A percentile compares a stretch with the other conserved stretches of the same genome.
These are phyloP conservation scores for Bacidia gigantensis DNA, from an alignment of 495 filamentous ascomycete genomes.

Conservation along the genomic window DNA sequence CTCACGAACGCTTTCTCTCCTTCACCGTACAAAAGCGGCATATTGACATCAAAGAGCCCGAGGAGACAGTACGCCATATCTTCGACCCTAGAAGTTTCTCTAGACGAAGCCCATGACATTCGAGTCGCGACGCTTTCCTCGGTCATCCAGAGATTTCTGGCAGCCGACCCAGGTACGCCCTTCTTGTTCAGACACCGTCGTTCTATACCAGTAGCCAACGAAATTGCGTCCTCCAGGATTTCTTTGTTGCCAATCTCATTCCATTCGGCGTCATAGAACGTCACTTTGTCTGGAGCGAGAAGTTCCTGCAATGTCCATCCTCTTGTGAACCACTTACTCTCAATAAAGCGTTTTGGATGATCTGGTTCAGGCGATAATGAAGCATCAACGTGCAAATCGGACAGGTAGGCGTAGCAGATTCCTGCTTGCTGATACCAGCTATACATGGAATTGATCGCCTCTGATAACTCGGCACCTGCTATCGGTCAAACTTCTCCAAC, in stretches of 20 bases:
- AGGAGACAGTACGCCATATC: constrained; percentile 32
- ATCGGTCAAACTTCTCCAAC: no score
- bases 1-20: constrained; percentile 22
- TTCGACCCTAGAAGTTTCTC: constrained; percentile 23
- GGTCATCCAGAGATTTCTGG: no score
- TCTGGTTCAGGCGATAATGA: no score
- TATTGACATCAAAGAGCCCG: constrained; percentile 31
- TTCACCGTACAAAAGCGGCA: constrained; percentile 35
- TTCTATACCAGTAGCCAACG: constrained; percentile 13
- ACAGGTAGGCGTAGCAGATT: constrained; percentile 22
- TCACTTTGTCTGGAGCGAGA: constrained; percentile 18
- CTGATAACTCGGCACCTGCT: constrained; percentile 11
- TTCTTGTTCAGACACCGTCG: constrained; percentile 7
- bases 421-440: constrained; percentile 20
- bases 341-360: no score
- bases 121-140: constrained; percentile 20
- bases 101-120: constrained; percentile 28
- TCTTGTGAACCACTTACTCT: constrained; percentile 25
- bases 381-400: no score
- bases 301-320: constrained; percentile 32
- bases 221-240: neutral
- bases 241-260: constrained; percentile 16
- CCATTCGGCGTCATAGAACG: constrained; percentile 19
- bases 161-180: no score
- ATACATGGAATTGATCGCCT: constrained; percentile 25